A percentile compares a stretch with the other conserved stretches of the same genome.
Evolutionary conservation across 805 yeast genomes (phyloP).

Genomic region (Yarrowia sp.): DNA sequence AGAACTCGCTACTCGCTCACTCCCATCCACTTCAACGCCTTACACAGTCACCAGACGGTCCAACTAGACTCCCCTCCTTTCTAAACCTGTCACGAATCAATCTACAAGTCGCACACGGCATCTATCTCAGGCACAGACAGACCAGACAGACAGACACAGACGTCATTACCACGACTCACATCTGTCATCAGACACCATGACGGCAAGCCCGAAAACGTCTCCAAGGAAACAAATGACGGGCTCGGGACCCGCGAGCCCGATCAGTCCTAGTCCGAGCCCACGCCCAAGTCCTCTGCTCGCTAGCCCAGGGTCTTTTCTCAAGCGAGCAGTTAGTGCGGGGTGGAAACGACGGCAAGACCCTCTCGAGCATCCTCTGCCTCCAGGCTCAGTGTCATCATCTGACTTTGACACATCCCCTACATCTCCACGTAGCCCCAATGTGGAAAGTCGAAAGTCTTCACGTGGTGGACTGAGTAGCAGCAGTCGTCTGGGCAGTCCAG

Average conservation of each 20-base stretch:
- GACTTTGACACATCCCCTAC: slow-evolving; percentile 15
- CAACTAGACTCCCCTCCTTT: slow-evolving; percentile 7
- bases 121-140: slow-evolving; percentile 18
- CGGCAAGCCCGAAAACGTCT: slow-evolving; percentile 27
- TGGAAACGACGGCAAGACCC: slow-evolving; percentile 28
- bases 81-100: slow-evolving; percentile 9
- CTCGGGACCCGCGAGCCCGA: slow-evolving; percentile 23
- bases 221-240: background rate
- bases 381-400: slow-evolving; percentile 23
- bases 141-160: background rate
- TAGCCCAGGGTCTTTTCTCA: slow-evolving; percentile 28
- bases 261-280: slow-evolving; percentile 26
- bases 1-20: background rate
- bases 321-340: slow-evolving; percentile 30
- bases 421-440: slow-evolving; percentile 7
- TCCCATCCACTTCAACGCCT: background rate
- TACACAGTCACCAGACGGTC: background rate
- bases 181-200: slow-evolving; percentile 20
- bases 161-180: slow-evolving; percentile 1
- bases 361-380: slow-evolving; percentile 25
- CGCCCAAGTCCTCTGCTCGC: slow-evolving; percentile 20
- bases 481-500: slow-evolving; percentile 9
- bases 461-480: background rate
- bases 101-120: background rate
- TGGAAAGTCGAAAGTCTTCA: slow-evolving; percentile 9